Conservation (phyloP, 768 basidiomycete species). For the Lentinula raphanica region DNA sequence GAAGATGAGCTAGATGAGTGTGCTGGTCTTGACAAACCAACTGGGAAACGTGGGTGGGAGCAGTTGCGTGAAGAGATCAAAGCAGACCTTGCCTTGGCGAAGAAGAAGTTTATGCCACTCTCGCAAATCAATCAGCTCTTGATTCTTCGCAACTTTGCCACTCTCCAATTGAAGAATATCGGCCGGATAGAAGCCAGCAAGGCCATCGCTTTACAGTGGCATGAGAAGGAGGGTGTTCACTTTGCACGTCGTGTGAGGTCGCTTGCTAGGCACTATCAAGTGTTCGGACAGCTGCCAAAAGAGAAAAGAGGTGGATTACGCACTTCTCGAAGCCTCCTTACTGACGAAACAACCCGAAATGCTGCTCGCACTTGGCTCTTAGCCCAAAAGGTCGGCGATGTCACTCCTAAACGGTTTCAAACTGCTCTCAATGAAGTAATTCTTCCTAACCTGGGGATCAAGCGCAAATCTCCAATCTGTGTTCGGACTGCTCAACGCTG, state of each 20-base stretch:
- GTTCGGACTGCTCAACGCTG: conserved; percentile 30
- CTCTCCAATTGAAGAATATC: conserved; percentile 25
- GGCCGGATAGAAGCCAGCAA: conserved; percentile 22
- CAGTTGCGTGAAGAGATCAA: neutral
- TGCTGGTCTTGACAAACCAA: too few relatives aligned
- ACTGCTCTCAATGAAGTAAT: conserved; percentile 22
- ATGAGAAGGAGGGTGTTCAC: conserved; percentile 22
- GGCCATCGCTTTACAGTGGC: conserved; percentile 34
- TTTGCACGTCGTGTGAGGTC: conserved; percentile 24
- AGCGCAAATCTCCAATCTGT: conserved; percentile 18
- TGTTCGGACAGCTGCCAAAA: conserved; percentile 27
- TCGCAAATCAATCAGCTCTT: conserved; percentile 10
- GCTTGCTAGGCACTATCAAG: conserved; percentile 31
- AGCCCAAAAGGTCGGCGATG: conserved; percentile 18
- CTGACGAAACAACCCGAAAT: conserved; percentile 18
- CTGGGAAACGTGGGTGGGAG: neutral
- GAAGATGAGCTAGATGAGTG: too few relatives aligned
- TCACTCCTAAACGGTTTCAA: conserved; percentile 23
- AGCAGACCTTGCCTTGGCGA: neutral
- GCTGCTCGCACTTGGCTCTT: conserved; percentile 16
- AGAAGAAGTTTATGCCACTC: neutral
- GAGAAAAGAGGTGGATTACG: conserved; percentile 21
- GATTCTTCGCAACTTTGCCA: conserved; percentile 32
- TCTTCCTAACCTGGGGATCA: conserved; percentile 26
- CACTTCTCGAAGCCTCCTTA: conserved; percentile 13